Evolutionary conservation across 345 rosid genomes (phyloP).

Genomic region (Xanthoceras sorbifolium): DNA sequence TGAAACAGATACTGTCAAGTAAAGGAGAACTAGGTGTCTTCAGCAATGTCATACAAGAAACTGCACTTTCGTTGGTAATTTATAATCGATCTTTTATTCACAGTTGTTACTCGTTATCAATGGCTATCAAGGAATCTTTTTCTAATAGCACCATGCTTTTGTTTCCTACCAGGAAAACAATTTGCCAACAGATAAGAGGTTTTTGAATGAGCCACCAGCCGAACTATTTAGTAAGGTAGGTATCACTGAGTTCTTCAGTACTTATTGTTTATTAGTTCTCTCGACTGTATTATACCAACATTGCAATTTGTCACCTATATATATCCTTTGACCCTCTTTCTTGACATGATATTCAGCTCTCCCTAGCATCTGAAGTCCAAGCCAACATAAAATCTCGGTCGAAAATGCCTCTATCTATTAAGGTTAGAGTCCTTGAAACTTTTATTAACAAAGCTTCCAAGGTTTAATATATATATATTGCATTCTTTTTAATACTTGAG

Average conservation of each 20-base stretch:
- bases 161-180: slow-evolving; percentile 37
- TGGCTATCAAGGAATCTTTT: background rate
- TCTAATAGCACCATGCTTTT: slow-evolving; percentile 1
- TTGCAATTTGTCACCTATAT: background rate
- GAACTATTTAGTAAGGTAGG: slow-evolving; percentile 44
- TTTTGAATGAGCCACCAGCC: slow-evolving; percentile 31
- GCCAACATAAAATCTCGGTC: slow-evolving; percentile 22
- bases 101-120: background rate
- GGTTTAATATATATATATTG: background rate
- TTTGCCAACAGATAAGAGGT: slow-evolving; percentile 19
- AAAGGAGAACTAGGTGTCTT: slow-evolving; percentile 18
- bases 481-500: slow-evolving; percentile 1
- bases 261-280: background rate
- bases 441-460: background rate
- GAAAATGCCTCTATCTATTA: slow-evolving; percentile 20
- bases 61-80: slow-evolving; percentile 7
- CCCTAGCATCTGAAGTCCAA: slow-evolving; percentile 36
- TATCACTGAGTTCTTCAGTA: background rate
- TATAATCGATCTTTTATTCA: background rate
- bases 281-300: background rate
- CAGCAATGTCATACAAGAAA: slow-evolving; percentile 20
- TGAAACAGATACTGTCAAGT: slow-evolving; percentile 21
- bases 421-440: slow-evolving; percentile 35
- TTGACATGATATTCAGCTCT: slow-evolving; percentile 41
- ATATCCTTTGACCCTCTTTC: background rate